Base-by-base conservation (phyloP, 352 stramenopile genomes). In the Phytophthora nicotianae region DNA sequence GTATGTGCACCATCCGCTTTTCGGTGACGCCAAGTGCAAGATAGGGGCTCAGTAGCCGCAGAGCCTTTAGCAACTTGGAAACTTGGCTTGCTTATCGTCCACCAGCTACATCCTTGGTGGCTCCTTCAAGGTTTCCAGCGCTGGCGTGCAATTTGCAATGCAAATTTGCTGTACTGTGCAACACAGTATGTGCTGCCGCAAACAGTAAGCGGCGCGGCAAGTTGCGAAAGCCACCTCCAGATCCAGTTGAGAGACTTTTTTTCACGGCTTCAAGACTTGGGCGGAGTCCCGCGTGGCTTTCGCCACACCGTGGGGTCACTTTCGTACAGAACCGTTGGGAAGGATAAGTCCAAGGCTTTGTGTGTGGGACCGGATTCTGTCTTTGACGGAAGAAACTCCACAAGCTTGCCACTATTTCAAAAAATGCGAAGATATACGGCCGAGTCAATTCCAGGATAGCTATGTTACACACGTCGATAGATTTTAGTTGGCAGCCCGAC, bases 21-120 rank as follows among this genome's bases (percentile, higher is more conserved):
- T 63, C 43, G 60, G 60, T 68, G 60, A 51, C 60, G 37, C 27
- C 50, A 26, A 49, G 60, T 68, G 60, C 52, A 63, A 58, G 45
- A 51, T 58, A 48, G 35, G 43, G 60, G 35, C n/a, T 45, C 40
- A 5, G 33, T 58, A 54, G 40, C 32, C 24, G 49, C 40, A 68
- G 37, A 62, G 60, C 60, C 60, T 58, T 61, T 58, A 58, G 37
- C 37, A 58, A 21, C 48, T 26, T 35, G 29, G 29, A 13, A 35
- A 35, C 29, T 35, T 35, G 29, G 45, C 50, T 62, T 67, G 42
- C 50, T 55, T 62, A 56, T 24, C 17, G 24, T 10, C 33, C 6
- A 24, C 19, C 32, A 49, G 26, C 27, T 14, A 33, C 23, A 21
- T n/a, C n/a, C 20, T 19, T 53, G 32, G 11, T n/a, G 10, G 10